Conservation (phyloP, 345 rosid species). For the Excoecaria agallocha region DNA sequence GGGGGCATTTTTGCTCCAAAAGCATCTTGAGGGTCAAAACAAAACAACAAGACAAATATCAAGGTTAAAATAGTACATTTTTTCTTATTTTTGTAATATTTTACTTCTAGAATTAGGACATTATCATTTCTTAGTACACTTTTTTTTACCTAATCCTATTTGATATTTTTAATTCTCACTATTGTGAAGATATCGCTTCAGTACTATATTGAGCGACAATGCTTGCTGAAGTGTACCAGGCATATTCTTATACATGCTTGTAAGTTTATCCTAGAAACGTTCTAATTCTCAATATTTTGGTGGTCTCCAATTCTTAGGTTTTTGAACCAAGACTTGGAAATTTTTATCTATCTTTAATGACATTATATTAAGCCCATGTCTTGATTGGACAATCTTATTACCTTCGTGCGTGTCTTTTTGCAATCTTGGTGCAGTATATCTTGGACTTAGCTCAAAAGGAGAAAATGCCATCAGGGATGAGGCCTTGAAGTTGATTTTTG, state of each 20-base stretch:
- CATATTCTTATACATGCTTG: constrained; percentile 71
- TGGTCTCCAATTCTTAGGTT: neutral
- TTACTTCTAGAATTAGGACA: neutral
- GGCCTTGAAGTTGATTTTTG: constrained; percentile 66
- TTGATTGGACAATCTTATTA: neutral
- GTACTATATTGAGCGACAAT: constrained; percentile 86
- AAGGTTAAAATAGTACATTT: too few species aligned
- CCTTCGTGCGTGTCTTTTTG: constrained; percentile 9
- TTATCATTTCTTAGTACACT: neutral
- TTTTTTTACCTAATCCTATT: neutral
- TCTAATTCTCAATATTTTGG: neutral
- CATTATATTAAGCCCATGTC: neutral
- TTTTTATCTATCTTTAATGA: neutral
- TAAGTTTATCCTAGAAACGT: constrained; percentile 32
- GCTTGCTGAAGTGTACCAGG: constrained; percentile 86
- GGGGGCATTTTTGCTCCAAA: too few species aligned
- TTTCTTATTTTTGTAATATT: neutral
- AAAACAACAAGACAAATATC: too few species aligned
- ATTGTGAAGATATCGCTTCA: constrained; percentile 63
- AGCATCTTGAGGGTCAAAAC: too few species aligned
- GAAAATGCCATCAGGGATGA: constrained; percentile 42
- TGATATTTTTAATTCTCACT: constrained; percentile 5
- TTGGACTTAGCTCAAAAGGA: constrained; percentile 44
- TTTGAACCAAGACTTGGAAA: constrained; percentile 2
- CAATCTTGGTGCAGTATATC: constrained; percentile 48